Evolutionary conservation across 2,329 filamentous ascomycete species (phyloP), one percentile per base, ranked within the genome.

Genomic region (Beauveria pseudobassiana): DNA sequence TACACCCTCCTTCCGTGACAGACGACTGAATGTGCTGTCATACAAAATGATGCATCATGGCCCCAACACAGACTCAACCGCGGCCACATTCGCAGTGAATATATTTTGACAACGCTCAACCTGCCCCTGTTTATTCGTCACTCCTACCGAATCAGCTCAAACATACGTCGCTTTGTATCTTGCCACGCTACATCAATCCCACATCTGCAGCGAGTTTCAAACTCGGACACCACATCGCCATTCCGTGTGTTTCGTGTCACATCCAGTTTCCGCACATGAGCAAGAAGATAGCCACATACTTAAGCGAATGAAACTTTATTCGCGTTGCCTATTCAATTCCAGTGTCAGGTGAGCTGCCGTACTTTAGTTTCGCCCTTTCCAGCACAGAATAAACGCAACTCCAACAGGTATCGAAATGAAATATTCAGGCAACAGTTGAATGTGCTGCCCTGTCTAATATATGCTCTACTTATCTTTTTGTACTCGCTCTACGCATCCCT

Each of bases 381-480:
- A 30, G 16, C 26, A 20, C 18, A 28, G 8, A 8, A 55, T 20
- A 10, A 45, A 30, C 43, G 16, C 51, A 43, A 18, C 18, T 45
- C 22, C 18, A 26, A 48, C 30, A 58, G 45, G 45, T 58, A 58
- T 58, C 55, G 49, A 58, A 50, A 50, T 58, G 55, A 22, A 49
- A 28, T 22, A 24, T 50, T 8, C n/a, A 5, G 55, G 45, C 55
- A 20, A 28, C 40, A 18, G 18, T 43, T 20, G 4, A 5, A 8
- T 5, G 34, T 40, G 55, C 20, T n/a, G 28, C n/a, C 28, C 55
- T 58, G 28, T 58, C 55, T 58, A 58, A 42, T 58, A 34, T 50
- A 38, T 58, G 28, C 26, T 57, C n/a, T 42, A 28, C 22, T 24
- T 16, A 2, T 40, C 5, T 40, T 20, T 28, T 42, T 30, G n/a